Evolutionary conservation across 768 basidiomycete genomes (phyloP).

Genomic region (Kwoniella dendrophila): DNA sequence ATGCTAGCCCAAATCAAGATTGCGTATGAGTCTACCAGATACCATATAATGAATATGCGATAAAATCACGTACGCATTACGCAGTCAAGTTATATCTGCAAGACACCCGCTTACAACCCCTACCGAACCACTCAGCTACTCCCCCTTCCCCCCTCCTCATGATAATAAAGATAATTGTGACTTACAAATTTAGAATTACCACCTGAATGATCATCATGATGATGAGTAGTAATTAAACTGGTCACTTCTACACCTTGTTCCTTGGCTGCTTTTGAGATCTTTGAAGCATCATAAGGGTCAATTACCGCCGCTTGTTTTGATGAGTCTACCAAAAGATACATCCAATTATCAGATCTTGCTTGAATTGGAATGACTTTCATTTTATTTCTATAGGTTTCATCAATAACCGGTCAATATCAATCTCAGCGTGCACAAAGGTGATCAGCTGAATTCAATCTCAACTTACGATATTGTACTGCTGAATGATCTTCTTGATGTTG

Average conservation of each 20-base stretch:
- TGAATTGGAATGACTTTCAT: conserved; percentile 44
- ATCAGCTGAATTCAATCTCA: too few relatives aligned
- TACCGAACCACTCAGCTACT: background rate
- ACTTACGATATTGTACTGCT: too few relatives aligned
- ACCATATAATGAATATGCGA: conserved; percentile 8
- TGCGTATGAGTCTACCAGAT: too few relatives aligned
- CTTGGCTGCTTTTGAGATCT: conserved; percentile 52
- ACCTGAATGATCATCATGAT: conserved; percentile 85
- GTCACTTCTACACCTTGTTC: conserved; percentile 72
- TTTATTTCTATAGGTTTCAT: background rate
- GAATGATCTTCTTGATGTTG: too few relatives aligned
- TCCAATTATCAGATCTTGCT: conserved; percentile 56
- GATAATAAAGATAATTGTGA: background rate
- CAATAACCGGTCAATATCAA: too few relatives aligned
- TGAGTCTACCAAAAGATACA: conserved; percentile 54
- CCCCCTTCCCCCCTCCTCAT: background rate
- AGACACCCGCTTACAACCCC: background rate
- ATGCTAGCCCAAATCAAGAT: too few relatives aligned
- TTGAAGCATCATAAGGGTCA: conserved; percentile 52
- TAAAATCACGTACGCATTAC: background rate
- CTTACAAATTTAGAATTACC: conserved; percentile 69
- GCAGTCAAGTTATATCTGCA: background rate
- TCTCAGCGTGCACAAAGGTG: background rate
- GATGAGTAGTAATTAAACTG: conserved; percentile 76
- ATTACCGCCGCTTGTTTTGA: conserved; percentile 51